phyloP scores from a whole-genome alignment of 164 flowering plant species.

The Warburgia ugandensis region DNA sequence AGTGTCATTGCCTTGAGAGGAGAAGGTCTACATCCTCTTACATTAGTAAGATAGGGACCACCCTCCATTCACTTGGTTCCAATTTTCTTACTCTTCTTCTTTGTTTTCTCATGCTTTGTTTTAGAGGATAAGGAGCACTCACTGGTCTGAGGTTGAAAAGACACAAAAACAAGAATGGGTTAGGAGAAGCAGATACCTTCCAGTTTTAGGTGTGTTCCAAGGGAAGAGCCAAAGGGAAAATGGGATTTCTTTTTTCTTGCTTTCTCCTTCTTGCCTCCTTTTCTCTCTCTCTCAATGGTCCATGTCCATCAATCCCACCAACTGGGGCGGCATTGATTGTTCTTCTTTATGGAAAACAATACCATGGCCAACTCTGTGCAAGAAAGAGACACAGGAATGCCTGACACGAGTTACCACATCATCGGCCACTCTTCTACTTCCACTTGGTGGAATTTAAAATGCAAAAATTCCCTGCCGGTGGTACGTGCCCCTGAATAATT shows the following conservation, averaged over 20 bases:
- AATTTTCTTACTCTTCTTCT: background rate
- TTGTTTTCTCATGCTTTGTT: background rate
- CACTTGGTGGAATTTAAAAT: too few relatives aligned
- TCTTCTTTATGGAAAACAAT: background rate
- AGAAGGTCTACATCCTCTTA: constrained; percentile 2
- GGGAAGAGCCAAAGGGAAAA: background rate
- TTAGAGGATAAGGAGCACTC: constrained; percentile 12
- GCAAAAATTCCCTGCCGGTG: too few relatives aligned
- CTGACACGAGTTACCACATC: too few relatives aligned
- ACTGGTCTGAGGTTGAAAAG: constrained; percentile 9
- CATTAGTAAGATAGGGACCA: constrained; percentile 3
- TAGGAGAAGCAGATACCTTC: constrained; percentile 5
- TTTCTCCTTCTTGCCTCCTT: background rate
- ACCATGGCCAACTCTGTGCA: constrained; percentile 1
- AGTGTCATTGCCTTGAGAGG: constrained; percentile 8
- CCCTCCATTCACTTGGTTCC: background rate
- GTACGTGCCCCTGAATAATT: too few relatives aligned
- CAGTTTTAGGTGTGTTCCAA: constrained; percentile 7
- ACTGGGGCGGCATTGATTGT: constrained; percentile 16
- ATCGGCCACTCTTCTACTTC: too few relatives aligned
- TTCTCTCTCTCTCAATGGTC: background rate
- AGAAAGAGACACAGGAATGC: constrained; percentile 13
- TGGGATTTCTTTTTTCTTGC: background rate
- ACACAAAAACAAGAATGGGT: constrained; percentile 1
- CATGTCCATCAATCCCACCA: constrained; percentile 7